phyloP scores from a whole-genome alignment of 768 basidiomycete genomes.

The Tulasnella sp. region DNA sequence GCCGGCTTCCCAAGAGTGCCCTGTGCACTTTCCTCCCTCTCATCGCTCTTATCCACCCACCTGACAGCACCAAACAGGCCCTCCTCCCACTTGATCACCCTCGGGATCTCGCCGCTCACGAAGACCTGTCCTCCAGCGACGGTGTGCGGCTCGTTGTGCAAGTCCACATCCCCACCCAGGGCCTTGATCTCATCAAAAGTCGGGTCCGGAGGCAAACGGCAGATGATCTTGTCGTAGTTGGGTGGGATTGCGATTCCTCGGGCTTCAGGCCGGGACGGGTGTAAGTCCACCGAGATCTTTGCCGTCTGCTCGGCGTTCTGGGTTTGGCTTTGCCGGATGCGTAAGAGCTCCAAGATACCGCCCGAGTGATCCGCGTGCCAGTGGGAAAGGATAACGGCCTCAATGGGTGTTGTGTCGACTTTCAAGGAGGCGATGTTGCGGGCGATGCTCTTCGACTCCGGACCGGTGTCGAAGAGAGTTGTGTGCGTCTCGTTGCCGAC shows the following conservation, averaged over 20 bases:
- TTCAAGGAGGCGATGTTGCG: conserved; percentile 57
- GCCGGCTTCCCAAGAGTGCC: background rate
- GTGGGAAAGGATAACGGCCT: conserved; percentile 52
- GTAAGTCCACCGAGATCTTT: conserved; percentile 49
- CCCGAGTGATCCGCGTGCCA: conserved; percentile 71
- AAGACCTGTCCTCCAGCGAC: conserved; percentile 54
- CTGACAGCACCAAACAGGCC: conserved; percentile 58
- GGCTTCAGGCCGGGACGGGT: conserved; percentile 61
- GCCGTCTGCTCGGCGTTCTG: conserved; percentile 20
- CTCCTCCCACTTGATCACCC: conserved; percentile 52
- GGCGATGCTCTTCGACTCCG: conserved; percentile 62
- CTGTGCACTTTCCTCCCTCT: background rate
- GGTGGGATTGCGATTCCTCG: conserved; percentile 65
- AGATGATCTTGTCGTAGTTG: conserved; percentile 42
- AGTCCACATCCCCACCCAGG: conserved; percentile 45
- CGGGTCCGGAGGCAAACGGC: conserved; percentile 56
- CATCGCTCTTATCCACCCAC: conserved; percentile 32
- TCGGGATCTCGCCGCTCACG: conserved; percentile 72
- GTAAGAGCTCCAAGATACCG: conserved; percentile 36
- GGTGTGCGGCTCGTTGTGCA: conserved; percentile 40
- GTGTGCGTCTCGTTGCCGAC: conserved; percentile 34
- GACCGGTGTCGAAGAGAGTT: conserved; percentile 78
- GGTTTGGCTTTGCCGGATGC: background rate
- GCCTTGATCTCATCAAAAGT: conserved; percentile 51
- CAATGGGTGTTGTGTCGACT: conserved; percentile 40